Base-by-base conservation (phyloP, 495 filamentous ascomycete genomes). In the Aspergillus sclerotioniger region DNA sequence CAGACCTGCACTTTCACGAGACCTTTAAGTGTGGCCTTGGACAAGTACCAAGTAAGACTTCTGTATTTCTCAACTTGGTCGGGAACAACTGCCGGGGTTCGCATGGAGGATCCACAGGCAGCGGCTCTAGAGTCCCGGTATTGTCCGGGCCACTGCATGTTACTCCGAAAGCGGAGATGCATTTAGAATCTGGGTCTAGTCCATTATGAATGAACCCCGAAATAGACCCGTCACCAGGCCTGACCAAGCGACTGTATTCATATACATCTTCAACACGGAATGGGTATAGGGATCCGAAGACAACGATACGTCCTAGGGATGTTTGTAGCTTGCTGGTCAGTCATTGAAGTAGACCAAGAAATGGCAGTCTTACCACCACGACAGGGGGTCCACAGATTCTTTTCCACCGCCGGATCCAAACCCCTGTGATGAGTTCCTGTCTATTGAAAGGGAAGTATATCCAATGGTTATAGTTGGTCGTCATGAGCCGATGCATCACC, bases 1-100 rank as follows among this genome's bases (percentile, higher is more conserved):
- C 49, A 57, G 13, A 61, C 53, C 17, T 49, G 53, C 15, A 61
- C 53, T 19, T 54, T 62, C 4, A 35, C 41, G 43, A 62, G 54
- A 8, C 35, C 54, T 15, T 57, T 19, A n/a, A 62, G 59, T 16
- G 47, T 6, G 1, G 59, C 59, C 17, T 54, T 48, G 32, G 49
- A 54, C 59, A 62, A 54, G 16, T 44, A 62, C 59, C 59, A 62
- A 37, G 16, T 41, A 32, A n/a, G n/a, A n/a, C n/a, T n/a, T n/a
- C n/a, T n/a, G n/a, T n/a, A n/a, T n/a, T n/a, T n/a, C n/a, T n/a
- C n/a, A n/a, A n/a, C 51, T 29, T 12, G 25, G 12, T 39, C 8
- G 21, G 46, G 19, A 31, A 46, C 17, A 19, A 55, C 10, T 25
- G 10, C 13, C n/a, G 59, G 59, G 54, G 49, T 16, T 57, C 54